Percentiles rank a stretch among this genome's conserved stretches.
These are phyloP conservation scores for Sonneratia caseolaris DNA, from an alignment of 345 rosid species.

Conservation along the genomic window DNA sequence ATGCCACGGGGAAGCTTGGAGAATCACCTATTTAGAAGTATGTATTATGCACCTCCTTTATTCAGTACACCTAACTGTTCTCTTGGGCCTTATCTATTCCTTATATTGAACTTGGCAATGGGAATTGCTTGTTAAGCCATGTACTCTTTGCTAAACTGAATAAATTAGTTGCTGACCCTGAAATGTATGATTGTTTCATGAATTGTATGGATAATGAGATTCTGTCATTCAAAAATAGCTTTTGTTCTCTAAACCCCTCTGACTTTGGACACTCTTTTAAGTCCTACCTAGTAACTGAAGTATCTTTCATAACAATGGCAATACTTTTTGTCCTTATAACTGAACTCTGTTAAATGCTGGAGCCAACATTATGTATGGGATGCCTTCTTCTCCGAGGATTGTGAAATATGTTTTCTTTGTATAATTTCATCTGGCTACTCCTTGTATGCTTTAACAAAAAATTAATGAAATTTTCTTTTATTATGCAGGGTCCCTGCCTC, in stretches of 20 bases:
- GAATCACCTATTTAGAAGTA: slow-evolving; percentile 47
- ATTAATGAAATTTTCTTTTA: neutral
- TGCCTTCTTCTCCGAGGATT: neutral
- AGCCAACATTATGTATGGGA: neutral
- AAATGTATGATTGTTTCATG: neutral
- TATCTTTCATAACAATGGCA: neutral
- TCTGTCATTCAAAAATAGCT: neutral
- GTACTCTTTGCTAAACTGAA: neutral
- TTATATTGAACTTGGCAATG: neutral
- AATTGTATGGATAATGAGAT: neutral
- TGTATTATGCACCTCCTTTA: neutral
- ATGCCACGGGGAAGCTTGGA: slow-evolving; percentile 53
- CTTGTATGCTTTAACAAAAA: neutral
- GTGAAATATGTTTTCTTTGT: neutral
- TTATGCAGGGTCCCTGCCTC: slow-evolving; percentile 78
- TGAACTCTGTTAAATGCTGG: too few species aligned
- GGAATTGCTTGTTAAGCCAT: neutral
- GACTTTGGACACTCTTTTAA: neutral
- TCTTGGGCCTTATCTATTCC: neutral
- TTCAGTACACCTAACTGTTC: neutral
- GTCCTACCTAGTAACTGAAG: neutral
- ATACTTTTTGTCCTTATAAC: neutral
- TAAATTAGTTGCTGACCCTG: neutral
- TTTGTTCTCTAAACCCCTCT: neutral
- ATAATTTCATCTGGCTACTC: neutral